Conservation (phyloP, 306 rosid species). For the Rosa chinensis region DNA sequence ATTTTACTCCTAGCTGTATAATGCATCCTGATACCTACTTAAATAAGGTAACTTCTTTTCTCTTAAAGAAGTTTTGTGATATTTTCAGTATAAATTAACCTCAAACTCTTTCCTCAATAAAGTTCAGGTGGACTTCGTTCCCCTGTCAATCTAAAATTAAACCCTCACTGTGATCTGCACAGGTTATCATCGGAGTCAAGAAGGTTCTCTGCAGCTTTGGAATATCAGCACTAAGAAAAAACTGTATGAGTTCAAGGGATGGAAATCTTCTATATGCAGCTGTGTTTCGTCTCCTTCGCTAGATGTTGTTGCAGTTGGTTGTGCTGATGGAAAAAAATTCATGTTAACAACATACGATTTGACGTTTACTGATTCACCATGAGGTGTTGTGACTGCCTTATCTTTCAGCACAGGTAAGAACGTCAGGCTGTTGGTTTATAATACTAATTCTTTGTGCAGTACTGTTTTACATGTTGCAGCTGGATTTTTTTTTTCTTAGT, state of each 20-base stretch:
- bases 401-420: conserved; percentile 78
- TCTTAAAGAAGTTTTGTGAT: neutral
- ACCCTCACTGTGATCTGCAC: conserved; percentile 22
- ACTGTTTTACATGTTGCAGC: neutral
- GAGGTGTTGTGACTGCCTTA: conserved; percentile 91
- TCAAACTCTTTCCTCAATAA: neutral
- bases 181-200: conserved; percentile 85
- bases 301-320: conserved; percentile 89
- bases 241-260: conserved; percentile 82
- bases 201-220: conserved; percentile 92
- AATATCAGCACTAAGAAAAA: conserved; percentile 80
- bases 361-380: conserved; percentile 74
- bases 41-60: conserved; percentile 59
- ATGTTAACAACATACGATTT: conserved; percentile 73
- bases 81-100: neutral
- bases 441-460: neutral
- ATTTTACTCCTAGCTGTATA: conserved; percentile 65
- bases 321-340: conserved; percentile 76
- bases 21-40: conserved; percentile 93
- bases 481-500: neutral
- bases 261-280: conserved; percentile 73
- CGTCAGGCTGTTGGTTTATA: neutral
- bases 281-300: conserved; percentile 89
- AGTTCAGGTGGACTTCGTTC: neutral
- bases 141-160: conserved; percentile 5